phyloP scores from a whole-genome alignment of 176 grass and related monocot species.

The Calamus simplicifolius region DNA sequence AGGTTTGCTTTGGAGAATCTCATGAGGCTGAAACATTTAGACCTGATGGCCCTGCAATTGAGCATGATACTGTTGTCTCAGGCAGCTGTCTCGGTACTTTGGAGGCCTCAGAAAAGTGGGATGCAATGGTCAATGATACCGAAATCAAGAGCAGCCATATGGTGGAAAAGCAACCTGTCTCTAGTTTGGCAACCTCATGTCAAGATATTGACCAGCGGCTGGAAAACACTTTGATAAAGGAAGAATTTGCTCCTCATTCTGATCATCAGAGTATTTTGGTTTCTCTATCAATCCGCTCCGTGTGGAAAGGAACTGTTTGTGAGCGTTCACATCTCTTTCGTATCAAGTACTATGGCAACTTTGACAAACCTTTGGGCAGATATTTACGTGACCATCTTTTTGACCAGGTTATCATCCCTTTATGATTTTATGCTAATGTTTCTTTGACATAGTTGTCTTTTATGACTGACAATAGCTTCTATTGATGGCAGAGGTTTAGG shows the following conservation, averaged over 20 bases:
- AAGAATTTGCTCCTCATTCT: conserved; percentile 52
- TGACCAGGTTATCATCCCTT: conserved; percentile 52
- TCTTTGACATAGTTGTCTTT: not conserved
- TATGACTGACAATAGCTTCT: not conserved
- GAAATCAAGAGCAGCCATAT: no score
- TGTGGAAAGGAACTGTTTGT: conserved; percentile 93
- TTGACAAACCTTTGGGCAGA: conserved; percentile 87
- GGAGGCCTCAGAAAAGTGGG: no score
- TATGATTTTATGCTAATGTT: not conserved
- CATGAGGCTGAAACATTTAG: conserved; percentile 26
- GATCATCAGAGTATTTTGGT: conserved; percentile 93
- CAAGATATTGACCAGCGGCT: conserved; percentile 33
- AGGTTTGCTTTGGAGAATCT: conserved; percentile 45
- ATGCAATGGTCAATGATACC: no score
- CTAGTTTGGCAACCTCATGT: no score
- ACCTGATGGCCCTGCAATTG: conserved; percentile 17
- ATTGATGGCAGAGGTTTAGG: conserved; percentile 37
- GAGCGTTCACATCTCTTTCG: conserved; percentile 81
- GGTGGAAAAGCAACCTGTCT: no score
- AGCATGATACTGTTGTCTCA: conserved; percentile 23
- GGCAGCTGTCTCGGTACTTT: conserved; percentile 20
- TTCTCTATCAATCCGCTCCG: conserved; percentile 76
- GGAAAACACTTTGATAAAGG: conserved; percentile 45
- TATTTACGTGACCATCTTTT: conserved; percentile 83
- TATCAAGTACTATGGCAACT: conserved; percentile 95